Conservation (phyloP, 2,329 filamentous ascomycete genomes). For the Aspergillus bombycis region DNA sequence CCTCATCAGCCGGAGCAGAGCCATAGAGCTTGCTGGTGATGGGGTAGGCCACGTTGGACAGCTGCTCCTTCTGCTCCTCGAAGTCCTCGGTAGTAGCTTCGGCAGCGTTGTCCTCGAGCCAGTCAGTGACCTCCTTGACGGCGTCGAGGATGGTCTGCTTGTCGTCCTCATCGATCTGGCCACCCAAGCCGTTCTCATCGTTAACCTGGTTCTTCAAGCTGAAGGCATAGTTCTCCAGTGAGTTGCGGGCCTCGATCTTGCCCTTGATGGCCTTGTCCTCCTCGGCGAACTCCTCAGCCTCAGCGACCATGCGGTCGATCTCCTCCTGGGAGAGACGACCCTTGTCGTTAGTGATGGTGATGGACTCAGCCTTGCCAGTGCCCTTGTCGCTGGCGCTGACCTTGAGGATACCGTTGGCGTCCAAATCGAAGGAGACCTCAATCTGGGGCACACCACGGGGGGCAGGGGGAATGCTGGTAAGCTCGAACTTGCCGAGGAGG, state of each 20-base stretch:
- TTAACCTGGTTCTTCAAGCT: constrained; percentile 99
- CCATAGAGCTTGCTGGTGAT: constrained; percentile 98
- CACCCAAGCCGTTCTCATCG: constrained; percentile 93
- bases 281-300: constrained; percentile 98
- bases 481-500: constrained; percentile 95
- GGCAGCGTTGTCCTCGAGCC: constrained; percentile 92
- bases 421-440: constrained; percentile 95
- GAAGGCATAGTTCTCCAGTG: constrained; percentile 98
- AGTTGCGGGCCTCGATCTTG: constrained; percentile 95
- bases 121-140: constrained; percentile 94
- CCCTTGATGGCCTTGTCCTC: constrained; percentile 98
- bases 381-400: constrained; percentile 97
- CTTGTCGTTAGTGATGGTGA: constrained; percentile 99
- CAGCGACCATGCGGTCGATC: constrained; percentile 98
- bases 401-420: constrained; percentile 98
- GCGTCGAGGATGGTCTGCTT: constrained; percentile 96
- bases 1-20: constrained; percentile 65
- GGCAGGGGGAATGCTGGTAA: constrained; percentile 91
- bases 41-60: constrained; percentile 93
- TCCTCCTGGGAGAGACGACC: constrained; percentile 94
- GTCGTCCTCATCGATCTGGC: constrained; percentile 98
- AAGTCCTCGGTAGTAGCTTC: constrained; percentile 90
- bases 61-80: constrained; percentile 99
- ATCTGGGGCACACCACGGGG: constrained; percentile 97
- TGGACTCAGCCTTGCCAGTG: constrained; percentile 94